Percentiles rank a stretch among this genome's conserved stretches.
phyloP scores from a whole-genome alignment of 768 basidiomycete genomes.

The Xanthoconium stramineum region DNA sequence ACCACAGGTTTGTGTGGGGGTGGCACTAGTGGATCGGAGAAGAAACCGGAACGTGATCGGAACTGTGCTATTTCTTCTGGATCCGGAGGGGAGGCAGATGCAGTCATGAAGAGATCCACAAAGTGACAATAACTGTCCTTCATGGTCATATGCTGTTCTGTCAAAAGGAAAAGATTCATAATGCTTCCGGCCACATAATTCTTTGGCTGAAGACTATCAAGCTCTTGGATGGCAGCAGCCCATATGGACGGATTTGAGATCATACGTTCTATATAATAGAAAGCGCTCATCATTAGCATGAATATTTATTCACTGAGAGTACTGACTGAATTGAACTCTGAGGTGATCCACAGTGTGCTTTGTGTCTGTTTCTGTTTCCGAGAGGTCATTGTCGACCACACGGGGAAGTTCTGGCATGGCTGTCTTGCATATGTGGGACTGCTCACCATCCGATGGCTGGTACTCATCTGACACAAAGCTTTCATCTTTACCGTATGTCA shows the following conservation, averaged over 20 bases:
- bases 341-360: neutral
- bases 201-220: slow-evolving; percentile 1
- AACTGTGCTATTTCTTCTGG: neutral
- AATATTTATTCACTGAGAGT: no score
- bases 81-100: neutral
- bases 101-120: neutral
- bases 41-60: neutral
- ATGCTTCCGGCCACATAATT: slow-evolving; percentile 1
- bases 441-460: neutral
- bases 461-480: neutral
- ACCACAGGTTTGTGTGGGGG: neutral
- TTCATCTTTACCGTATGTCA: neutral
- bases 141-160: neutral
- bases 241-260: slow-evolving; percentile 7
- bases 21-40: neutral
- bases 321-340: neutral
- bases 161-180: slow-evolving; percentile 6
- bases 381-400: neutral
- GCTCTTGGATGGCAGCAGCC: neutral
- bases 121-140: neutral
- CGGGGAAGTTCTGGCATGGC: neutral
- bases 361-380: neutral
- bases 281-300: neutral
- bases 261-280: neutral
- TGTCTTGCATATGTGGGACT: no score